phyloP scores from a whole-genome alignment of 2,329 filamentous ascomycete species.

The Sphaerulina musiva region DNA sequence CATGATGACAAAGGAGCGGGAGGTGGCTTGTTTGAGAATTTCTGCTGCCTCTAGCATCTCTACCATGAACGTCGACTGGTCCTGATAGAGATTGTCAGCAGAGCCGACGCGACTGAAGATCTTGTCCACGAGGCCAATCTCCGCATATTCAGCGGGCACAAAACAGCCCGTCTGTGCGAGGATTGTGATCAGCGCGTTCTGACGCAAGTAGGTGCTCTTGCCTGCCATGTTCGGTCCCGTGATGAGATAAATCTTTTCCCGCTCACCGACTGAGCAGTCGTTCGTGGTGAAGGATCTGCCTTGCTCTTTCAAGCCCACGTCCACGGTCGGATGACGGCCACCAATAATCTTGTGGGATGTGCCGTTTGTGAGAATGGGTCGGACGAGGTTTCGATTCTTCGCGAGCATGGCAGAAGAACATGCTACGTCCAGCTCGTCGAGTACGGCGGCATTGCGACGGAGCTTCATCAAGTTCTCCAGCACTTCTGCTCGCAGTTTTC shows the following conservation, averaged over 20 bases:
- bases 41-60: constrained; percentile 96
- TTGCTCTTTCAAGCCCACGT: constrained; percentile 69
- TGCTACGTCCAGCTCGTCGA: constrained; percentile 88
- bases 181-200: constrained; percentile 91
- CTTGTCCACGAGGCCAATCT: constrained; percentile 88
- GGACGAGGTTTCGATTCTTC: constrained; percentile 62
- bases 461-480: constrained; percentile 77
- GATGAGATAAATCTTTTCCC: constrained; percentile 61
- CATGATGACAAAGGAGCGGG: constrained; percentile 87
- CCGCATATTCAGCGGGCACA: constrained; percentile 79
- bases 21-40: constrained; percentile 78
- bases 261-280: constrained; percentile 73
- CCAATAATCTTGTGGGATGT: constrained; percentile 69
- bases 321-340: constrained; percentile 88
- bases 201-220: constrained; percentile 90
- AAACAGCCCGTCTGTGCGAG: constrained; percentile 89
- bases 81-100: constrained; percentile 86
- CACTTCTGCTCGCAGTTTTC: constrained; percentile 65
- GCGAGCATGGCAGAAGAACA: constrained; percentile 80
- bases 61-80: constrained; percentile 98
- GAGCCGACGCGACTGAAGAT: constrained; percentile 84
- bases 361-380: constrained; percentile 62
- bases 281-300: constrained; percentile 79
- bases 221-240: constrained; percentile 96
- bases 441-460: constrained; percentile 78